These are phyloP conservation scores for Pyricularia grisea DNA, from an alignment of 2,329 filamentous ascomycete genomes.

Conservation along the genomic window DNA sequence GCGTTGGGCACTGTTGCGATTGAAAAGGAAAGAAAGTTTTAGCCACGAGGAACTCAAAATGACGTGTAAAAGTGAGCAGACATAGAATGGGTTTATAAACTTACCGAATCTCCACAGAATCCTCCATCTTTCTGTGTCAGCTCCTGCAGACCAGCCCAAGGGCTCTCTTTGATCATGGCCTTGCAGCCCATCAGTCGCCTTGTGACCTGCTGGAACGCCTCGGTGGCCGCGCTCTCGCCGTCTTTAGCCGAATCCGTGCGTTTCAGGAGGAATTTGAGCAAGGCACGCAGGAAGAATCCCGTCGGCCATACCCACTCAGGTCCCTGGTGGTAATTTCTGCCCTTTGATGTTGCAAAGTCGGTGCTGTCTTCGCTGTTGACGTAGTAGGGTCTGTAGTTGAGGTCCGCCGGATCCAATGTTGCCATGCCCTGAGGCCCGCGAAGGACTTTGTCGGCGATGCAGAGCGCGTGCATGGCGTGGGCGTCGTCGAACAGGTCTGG, in stretches of 20 bases:
- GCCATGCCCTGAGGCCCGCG: slow-evolving; percentile 90
- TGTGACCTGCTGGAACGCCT: slow-evolving; percentile 93
- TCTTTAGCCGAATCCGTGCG: slow-evolving; percentile 47
- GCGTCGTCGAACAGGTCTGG: slow-evolving; percentile 73
- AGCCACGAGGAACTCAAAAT: background rate
- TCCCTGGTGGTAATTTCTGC: slow-evolving; percentile 95
- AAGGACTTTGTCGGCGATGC: slow-evolving; percentile 68
- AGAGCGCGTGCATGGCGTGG: slow-evolving; percentile 72
- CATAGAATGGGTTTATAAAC: slow-evolving; percentile 21
- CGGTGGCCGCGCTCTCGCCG: slow-evolving; percentile 57
- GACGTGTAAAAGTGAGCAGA: slow-evolving; percentile 7
- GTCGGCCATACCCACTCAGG: slow-evolving; percentile 98
- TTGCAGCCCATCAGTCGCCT: slow-evolving; percentile 75
- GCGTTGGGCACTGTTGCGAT: slow-evolving; percentile 66
- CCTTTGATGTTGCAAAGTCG: slow-evolving; percentile 87
- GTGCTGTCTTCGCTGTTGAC: slow-evolving; percentile 87
- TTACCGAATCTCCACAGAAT: slow-evolving; percentile 78
- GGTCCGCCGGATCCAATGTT: slow-evolving; percentile 82
- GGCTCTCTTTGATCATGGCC: slow-evolving; percentile 66
- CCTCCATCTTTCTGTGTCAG: slow-evolving; percentile 84
- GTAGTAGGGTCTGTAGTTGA: slow-evolving; percentile 93
- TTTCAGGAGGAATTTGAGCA: slow-evolving; percentile 82
- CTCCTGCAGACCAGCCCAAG: slow-evolving; percentile 88
- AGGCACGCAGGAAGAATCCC: slow-evolving; percentile 85
- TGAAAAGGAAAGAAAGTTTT: background rate